These are phyloP conservation scores for Scutellaria baicalensis DNA, from an alignment of 257 asterid species.

Conservation along the genomic window DNA sequence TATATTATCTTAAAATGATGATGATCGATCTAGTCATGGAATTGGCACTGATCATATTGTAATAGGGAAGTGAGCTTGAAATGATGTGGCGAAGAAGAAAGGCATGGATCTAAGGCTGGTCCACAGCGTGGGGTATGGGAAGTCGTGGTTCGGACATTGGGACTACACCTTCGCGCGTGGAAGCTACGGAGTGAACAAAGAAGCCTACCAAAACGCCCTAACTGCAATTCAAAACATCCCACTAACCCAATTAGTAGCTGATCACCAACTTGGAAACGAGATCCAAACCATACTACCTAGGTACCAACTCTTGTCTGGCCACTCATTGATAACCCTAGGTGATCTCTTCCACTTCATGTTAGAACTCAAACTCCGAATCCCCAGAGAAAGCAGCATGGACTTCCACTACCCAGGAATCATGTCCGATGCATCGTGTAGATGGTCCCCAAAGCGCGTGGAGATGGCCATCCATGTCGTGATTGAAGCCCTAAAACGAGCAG, in stretches of 20 bases:
- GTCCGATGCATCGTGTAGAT: conserved; percentile 77
- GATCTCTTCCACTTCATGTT: conserved; percentile 72
- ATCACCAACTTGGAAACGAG: conserved; percentile 45
- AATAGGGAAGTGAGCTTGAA: conserved; percentile 82
- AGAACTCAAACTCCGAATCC: conserved; percentile 47
- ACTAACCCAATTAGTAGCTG: conserved; percentile 35
- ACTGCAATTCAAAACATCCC: conserved; percentile 61
- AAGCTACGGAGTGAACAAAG: conserved; percentile 52
- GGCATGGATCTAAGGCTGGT: conserved; percentile 82
- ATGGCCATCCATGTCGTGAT: conserved; percentile 92
- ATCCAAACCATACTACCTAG: conserved; percentile 44
- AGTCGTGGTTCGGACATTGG: conserved; percentile 92
- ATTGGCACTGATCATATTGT: not conserved
- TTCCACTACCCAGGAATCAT: conserved; percentile 50
- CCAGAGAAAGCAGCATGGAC: conserved; percentile 38
- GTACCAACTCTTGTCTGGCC: conserved; percentile 68
- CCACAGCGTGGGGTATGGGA: conserved; percentile 63
- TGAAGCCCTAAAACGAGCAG: conserved; percentile 72
- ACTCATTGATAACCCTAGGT: conserved; percentile 49
- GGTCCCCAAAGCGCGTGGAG: conserved; percentile 94
- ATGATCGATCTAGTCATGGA: not conserved
- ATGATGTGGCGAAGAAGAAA: conserved; percentile 62
- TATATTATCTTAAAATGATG: too few relatives aligned
- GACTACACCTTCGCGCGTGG: conserved; percentile 69
- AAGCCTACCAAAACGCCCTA: conserved; percentile 53